phyloP scores from a whole-genome alignment of 208 protist species.

The Vickermania ingenoplastis region DNA sequence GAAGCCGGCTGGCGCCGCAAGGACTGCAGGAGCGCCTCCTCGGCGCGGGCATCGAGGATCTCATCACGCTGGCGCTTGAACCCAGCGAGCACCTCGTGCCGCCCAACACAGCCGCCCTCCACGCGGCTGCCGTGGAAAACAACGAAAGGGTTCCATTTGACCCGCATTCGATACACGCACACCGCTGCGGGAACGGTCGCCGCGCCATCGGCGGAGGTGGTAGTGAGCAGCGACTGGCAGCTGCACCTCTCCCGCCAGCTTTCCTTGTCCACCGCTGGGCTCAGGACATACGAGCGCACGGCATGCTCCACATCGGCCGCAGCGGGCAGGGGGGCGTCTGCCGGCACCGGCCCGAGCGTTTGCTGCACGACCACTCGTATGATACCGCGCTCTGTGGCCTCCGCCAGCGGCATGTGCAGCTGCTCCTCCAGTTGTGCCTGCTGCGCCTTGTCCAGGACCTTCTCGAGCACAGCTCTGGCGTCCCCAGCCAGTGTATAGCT shows the following conservation, averaged over 20 bases:
- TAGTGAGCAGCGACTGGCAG: not conserved
- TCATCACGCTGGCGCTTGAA: conserved; percentile 38
- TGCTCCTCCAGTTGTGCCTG: not conserved
- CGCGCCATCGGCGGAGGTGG: not conserved
- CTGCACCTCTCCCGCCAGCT: not conserved
- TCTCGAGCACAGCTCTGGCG: not conserved
- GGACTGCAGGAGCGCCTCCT: conserved; percentile 5
- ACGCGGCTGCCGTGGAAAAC: conserved; percentile 69
- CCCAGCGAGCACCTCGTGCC: conserved; percentile 11
- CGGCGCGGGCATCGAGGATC: conserved; percentile 12
- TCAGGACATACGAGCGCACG: not conserved
- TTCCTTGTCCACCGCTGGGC: not conserved
- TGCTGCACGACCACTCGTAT: not conserved
- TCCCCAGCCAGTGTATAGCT: not conserved
- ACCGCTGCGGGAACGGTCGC: not conserved
- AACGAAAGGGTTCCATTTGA: conserved; percentile 43
- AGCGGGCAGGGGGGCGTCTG: not conserved
- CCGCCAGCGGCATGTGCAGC: not conserved
- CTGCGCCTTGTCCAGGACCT: not conserved
- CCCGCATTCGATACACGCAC: not conserved
- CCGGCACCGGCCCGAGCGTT: not conserved
- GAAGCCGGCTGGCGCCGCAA: not conserved
- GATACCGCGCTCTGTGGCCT: not conserved
- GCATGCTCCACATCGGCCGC: not conserved
- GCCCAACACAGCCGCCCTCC: conserved; percentile 31